Base-by-base conservation (phyloP, 2,329 filamentous ascomycete genomes). In the Hypoxylon sp. region DNA sequence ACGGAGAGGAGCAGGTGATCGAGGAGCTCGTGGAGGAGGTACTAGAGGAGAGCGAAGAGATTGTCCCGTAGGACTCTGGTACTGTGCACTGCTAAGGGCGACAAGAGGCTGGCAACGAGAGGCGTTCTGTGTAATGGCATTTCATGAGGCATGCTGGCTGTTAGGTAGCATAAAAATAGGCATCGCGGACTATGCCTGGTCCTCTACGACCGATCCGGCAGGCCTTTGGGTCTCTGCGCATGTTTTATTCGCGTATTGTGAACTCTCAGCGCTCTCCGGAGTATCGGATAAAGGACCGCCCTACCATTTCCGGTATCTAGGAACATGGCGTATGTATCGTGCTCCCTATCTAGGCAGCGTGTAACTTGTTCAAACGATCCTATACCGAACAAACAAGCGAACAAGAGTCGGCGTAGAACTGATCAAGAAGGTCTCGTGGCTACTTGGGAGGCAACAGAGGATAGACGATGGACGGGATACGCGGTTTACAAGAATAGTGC, bases 21-120 rank as follows among this genome's bases (percentile, higher is more conserved):
- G 95, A 98, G 78, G 90, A 94, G 80, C 89, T 91, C 67, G 87
- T 91, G 65, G 89, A 92, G 78, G 93, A 97, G 79, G 94, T 88
- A 18, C 75, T 88, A 48, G 85, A 93, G 78, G 90, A 97, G 84
- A 89, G 82, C 56, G 95, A 98, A 82, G 95, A 98, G 77, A 77
- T 87, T 66, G 73, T 87, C 48, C 62, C 70, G 45, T 73, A 55
- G 18, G 23, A 55, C 37, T 31, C 4, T 24, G 35, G 35, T 9
- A 21, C 35, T 3, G 10, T 37, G 38, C 9, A 40, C 31, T 17
- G 29, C 8, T 45, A 20, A 11, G 13, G 26, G 17, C 37, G 38
- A 48, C 23, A 38, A 47, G 42, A 15, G 49, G 53, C 56, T 60
- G 54, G 60, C 52, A 59, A 62, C 48, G 54, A 55, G 51, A 46